Conservation (phyloP, 202 grass and related monocot genomes). For the Setaria viridis region DNA sequence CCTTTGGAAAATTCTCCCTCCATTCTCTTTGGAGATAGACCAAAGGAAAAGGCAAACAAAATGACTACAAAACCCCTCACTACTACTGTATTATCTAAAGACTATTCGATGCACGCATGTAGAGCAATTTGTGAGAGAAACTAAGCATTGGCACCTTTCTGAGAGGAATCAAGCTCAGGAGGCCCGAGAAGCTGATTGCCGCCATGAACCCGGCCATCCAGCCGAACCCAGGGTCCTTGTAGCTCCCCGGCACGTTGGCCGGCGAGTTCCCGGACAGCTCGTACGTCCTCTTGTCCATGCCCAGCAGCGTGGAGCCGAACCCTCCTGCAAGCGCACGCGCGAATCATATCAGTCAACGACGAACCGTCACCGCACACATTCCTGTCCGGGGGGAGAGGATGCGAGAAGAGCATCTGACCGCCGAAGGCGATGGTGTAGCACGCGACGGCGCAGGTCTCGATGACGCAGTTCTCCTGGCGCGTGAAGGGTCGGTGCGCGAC, state of each 20-base stretch:
- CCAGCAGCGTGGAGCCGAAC: constrained; percentile 86
- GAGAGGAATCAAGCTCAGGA: constrained; percentile 80
- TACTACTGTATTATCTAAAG: no score
- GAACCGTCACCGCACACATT: no score
- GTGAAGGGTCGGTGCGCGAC: constrained; percentile 72
- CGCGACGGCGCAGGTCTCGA: constrained; percentile 93
- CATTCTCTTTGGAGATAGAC: no score
- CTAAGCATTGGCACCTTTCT: constrained; percentile 62
- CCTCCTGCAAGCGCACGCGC: constrained; percentile 59
- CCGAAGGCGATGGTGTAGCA: constrained; percentile 89
- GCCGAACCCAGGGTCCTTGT: constrained; percentile 81
- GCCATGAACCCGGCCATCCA: constrained; percentile 84
- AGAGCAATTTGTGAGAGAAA: neutral
- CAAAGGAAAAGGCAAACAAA: no score
- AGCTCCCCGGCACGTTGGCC: constrained; percentile 80
- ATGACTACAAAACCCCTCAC: no score
- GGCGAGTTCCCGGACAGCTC: constrained; percentile 70
- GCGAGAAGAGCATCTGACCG: constrained; percentile 48
- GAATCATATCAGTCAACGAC: neutral
- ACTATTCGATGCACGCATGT: no score
- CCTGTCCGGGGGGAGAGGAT: no score
- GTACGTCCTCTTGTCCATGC: constrained; percentile 87
- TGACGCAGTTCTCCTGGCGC: constrained; percentile 89
- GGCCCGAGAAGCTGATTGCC: constrained; percentile 72
- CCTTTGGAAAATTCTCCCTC: no score